These are phyloP conservation scores for Trichopus zeylanicus DNA, from an alignment of 116 monocot genomes.

Conservation along the genomic window DNA sequence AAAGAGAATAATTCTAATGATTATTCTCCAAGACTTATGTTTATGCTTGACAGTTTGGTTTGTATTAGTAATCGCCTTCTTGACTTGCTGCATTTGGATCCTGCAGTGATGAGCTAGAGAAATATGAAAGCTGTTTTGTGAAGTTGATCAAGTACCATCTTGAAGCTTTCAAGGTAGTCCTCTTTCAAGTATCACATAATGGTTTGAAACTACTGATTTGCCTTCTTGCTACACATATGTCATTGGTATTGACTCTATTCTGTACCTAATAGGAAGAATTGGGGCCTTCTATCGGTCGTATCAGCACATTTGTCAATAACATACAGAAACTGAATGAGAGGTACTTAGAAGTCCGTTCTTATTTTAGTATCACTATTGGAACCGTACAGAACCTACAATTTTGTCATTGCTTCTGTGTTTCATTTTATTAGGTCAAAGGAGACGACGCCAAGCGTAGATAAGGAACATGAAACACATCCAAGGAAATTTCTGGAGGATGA, in stretches of 20 bases:
- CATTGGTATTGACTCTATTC: neutral
- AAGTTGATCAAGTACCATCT: conserved; percentile 68
- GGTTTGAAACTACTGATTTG: neutral
- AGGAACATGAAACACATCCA: conserved; percentile 40
- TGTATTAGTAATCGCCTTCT: neutral
- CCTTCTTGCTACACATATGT: too few relatives aligned
- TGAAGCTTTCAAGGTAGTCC: conserved; percentile 60
- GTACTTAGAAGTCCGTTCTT: too few relatives aligned
- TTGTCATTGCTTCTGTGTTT: neutral
- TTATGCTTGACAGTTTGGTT: neutral
- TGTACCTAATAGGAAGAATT: conserved; percentile 39
- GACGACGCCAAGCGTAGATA: conserved; percentile 7
- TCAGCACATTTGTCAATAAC: conserved; percentile 55
- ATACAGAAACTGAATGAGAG: conserved; percentile 51
- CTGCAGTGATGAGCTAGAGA: conserved; percentile 76
- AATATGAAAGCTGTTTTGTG: conserved; percentile 45
- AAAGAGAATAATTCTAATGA: too few relatives aligned
- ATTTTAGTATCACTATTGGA: too few relatives aligned
- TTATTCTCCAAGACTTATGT: neutral
- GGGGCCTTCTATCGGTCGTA: conserved; percentile 35
- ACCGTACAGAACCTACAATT: conserved; percentile 17
- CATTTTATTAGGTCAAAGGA: conserved; percentile 31
- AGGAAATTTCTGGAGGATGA: conserved; percentile 47
- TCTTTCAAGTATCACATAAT: neutral
- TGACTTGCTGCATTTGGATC: neutral